phyloP scores from a whole-genome alignment of 2,329 filamentous ascomycete species.

The Metarhizium guizhouense region DNA sequence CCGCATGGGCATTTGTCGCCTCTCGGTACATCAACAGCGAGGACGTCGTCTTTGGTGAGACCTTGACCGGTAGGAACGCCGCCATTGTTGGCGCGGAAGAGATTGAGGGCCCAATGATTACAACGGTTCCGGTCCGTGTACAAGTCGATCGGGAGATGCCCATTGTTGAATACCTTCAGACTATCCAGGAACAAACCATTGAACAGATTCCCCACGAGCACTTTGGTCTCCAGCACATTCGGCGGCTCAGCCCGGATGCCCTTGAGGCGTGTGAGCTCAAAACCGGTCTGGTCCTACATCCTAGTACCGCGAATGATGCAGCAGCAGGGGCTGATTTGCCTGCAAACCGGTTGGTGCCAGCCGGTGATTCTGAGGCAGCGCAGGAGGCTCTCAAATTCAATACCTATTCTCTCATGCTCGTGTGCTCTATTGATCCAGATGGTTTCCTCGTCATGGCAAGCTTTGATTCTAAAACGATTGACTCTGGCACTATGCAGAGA shows the following conservation, averaged over 20 bases:
- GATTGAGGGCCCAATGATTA: slow-evolving; percentile 53
- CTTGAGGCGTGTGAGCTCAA: slow-evolving; percentile 47
- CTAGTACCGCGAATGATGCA: slow-evolving; percentile 22
- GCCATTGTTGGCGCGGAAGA: slow-evolving; percentile 38
- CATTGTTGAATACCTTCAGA: slow-evolving; percentile 42
- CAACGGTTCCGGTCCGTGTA: slow-evolving; percentile 48
- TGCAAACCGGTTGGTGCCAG: slow-evolving; percentile 43
- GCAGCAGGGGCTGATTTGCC: slow-evolving; percentile 23
- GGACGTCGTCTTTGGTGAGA: slow-evolving; percentile 52
- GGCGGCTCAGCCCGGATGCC: slow-evolving; percentile 44
- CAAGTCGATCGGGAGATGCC: slow-evolving; percentile 15
- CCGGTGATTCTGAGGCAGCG: slow-evolving; percentile 46
- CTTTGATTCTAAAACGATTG: slow-evolving; percentile 54
- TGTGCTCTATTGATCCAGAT: slow-evolving; percentile 49
- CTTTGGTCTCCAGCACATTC: slow-evolving; percentile 50
- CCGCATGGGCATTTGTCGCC: slow-evolving; percentile 48
- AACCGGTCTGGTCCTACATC: slow-evolving; percentile 46
- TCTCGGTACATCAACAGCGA: slow-evolving; percentile 41
- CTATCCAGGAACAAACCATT: slow-evolving; percentile 46
- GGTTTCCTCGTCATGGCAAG: slow-evolving; percentile 53
- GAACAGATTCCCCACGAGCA: slow-evolving; percentile 57
- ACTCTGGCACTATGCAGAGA: slow-evolving; percentile 39
- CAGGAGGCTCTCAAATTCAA: slow-evolving; percentile 51
- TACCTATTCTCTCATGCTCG: slow-evolving; percentile 55
- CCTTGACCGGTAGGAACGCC: slow-evolving; percentile 46